Base-by-base conservation (phyloP, 2,329 filamentous ascomycete genomes). In the Rasamsonia emersonii region DNA sequence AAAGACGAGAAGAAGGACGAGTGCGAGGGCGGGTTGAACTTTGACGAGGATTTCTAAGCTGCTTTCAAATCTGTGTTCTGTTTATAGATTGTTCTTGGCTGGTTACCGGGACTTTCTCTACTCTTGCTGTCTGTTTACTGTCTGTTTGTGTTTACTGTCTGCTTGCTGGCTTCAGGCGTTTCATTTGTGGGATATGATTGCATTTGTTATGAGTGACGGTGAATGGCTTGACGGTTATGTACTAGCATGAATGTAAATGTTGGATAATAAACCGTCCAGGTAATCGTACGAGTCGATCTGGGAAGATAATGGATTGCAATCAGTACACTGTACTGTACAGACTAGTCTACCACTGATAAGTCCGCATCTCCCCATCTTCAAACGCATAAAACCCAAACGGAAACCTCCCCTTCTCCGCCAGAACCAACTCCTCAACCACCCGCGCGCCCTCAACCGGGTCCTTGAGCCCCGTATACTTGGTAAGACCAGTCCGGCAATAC, bases 11-110 rank as follows among this genome's bases (percentile, higher is more conserved):
- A 65, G 8, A 38, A 51, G 19, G 46, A 45, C 30, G 54, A 51
- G 26, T 52, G 52, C 28, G 45, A 61, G 37, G 83, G 85, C 42
- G 86, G 89, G 67, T 93, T 98, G 68, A 73, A 66, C 60, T 96
- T 98, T 52, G 88, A 96, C 48, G 89, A 96, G 46, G 91, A 98
- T 68, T 98, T 98, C 58, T 96, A 84, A 72, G 70, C 57, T 42
- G 29, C 27, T 50, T 34, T 15, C 29, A 3, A 13, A 24, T 34
- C 24, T 18, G 20, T 23, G 15, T 26, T 16, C 8, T 30, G 10
- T 20, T 18, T 25, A 25, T 25, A 33, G 13, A 28, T 26, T 28
- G 24, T 16, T 8, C 14, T 33, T 28, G 5, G 15, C 24, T 32
- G 26, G 18, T 13, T 19, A 23, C 18, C 27, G 31, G 24, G 35